These are phyloP conservation scores for Aspergillus hiratsukae DNA, from an alignment of 2,329 filamentous ascomycete species.

Conservation along the genomic window DNA sequence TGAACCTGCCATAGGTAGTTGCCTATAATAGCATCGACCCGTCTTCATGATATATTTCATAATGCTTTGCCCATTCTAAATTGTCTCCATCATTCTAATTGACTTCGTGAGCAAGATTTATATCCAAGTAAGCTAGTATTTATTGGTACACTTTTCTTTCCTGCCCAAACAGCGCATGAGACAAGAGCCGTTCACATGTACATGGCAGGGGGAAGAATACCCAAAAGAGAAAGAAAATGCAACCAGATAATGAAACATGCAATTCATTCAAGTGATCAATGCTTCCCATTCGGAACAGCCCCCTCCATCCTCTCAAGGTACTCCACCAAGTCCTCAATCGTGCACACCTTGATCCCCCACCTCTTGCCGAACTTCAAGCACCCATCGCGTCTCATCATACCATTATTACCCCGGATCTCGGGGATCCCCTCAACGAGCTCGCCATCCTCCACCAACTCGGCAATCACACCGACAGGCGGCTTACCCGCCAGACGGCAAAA, in stretches of 20 bases:
- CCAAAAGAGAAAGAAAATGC: constrained; percentile 1
- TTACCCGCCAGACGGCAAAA: constrained; percentile 83
- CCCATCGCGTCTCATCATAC: constrained; percentile 87
- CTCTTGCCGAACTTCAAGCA: constrained; percentile 82
- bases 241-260: not conserved
- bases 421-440: constrained; percentile 65
- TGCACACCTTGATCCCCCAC: constrained; percentile 90
- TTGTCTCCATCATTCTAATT: not conserved
- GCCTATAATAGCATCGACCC: no score
- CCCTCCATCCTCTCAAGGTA: constrained; percentile 75
- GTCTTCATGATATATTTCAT: not conserved
- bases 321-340: constrained; percentile 81
- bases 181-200: constrained; percentile 1
- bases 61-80: not conserved
- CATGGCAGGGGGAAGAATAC: constrained; percentile 3
- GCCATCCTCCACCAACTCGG: constrained; percentile 86
- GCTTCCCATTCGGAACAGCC: constrained; percentile 30
- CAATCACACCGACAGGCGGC: constrained; percentile 71
- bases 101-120: not conserved
- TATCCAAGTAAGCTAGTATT: not conserved
- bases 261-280: constrained; percentile 16
- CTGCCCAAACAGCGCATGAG: not conserved
- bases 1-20: not conserved
- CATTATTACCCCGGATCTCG: constrained; percentile 58
- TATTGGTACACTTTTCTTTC: not conserved